Base-by-base conservation (phyloP, 139 green algal genomes). In the Deuterostichococcus epilithicus region DNA sequence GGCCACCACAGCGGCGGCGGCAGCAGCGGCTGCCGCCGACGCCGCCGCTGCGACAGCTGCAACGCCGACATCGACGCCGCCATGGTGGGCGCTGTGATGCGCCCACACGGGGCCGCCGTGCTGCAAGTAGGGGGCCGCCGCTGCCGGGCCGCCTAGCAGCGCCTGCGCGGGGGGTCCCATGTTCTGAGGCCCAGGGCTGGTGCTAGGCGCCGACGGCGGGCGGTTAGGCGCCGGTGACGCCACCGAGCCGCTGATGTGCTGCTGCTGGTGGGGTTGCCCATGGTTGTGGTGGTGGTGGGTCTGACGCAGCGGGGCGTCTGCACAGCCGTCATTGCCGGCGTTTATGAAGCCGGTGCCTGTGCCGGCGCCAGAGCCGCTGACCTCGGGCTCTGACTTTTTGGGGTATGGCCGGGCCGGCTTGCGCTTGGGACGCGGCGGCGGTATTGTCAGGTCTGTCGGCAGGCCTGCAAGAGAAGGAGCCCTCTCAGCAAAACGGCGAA, bases 361-460 rank as follows among this genome's bases (percentile, higher is more conserved):
- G 28, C 10, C 52, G 18, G 52, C 52, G 10, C 52, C 52, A n/a
- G 52, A 30, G 52, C 20, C 52, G 52, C 52, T 63, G 52, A 20
- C 52, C 52, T 63, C 52, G 10, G 52, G 52, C 52, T 63, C 52
- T 0, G 87, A 78, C 75, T 95, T 94, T 30, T 86, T 83, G 1
- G 92, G 91, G 76, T 96, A 96, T 1, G 91, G 90, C 71, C 90
- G 85, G 20, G 78, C 36, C 30, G 90, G 88, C 79, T 95, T 97
- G 66, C 88, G 85, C 84, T 97, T 98, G 32, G 90, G 92, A 25
- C 94, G 78, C 0, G 94, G 94, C 3, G 94, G 94, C 1, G 94
- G 94, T 66, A 97, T 94, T 47, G 79, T 74, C 68, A 97, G 80
- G 69, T 84, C 80, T 2, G 85, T 78, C 0, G 82, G 75, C 36